Evolutionary conservation across 2,329 filamentous ascomycete species (phyloP), one percentile per base, ranked within the genome.

Genomic region (Alternaria infectoria): DNA sequence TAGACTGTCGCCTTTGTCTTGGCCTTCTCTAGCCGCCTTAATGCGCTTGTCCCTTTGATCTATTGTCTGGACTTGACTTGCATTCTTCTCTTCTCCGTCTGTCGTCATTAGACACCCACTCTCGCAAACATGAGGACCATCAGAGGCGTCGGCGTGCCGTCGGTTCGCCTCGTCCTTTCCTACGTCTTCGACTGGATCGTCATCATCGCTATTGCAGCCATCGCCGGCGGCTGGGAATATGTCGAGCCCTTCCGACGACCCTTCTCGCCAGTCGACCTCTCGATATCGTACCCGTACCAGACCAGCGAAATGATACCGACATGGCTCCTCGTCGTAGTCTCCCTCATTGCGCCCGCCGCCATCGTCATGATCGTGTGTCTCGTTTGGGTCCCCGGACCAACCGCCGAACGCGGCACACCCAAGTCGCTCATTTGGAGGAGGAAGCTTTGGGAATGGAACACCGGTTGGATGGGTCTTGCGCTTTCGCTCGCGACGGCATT

Each of bases 361-460:
- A 83, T 93, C 67, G 90, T 97, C 71, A 79, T 91, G 55, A 40
- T 93, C 56, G 86, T 95, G 61, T 88, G 88, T 44, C 79, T 96
- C 15, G 62, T 88, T 10, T 80, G 95, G 69, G 88, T 96, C 1
- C 93, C 93, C 1, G 92, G 91, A 4, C 86, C 87, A 6, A 90
- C 89, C 2, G 89, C 90, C 1, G 86, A 87, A 15, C 84, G 83
- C 45, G 85, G 86, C 19, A 89, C 90, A 0, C 88, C 91, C 2
- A 86, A 85, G 67, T 79, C 85, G 5, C 81, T 92, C 57, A 84
- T 94, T 47, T 93, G 92, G 89, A 88, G 87, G 76, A 87, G 92
- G 68, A 97, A 96, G 81, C 79, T 97, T 2, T 97, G 95, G 93
- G 94, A 97, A 79, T 89, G 92, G 78, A 93, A 97, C 76, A 89